Evolutionary conservation across 345 rosid species (phyloP).

Genomic region (Odontarrhena argentea): DNA sequence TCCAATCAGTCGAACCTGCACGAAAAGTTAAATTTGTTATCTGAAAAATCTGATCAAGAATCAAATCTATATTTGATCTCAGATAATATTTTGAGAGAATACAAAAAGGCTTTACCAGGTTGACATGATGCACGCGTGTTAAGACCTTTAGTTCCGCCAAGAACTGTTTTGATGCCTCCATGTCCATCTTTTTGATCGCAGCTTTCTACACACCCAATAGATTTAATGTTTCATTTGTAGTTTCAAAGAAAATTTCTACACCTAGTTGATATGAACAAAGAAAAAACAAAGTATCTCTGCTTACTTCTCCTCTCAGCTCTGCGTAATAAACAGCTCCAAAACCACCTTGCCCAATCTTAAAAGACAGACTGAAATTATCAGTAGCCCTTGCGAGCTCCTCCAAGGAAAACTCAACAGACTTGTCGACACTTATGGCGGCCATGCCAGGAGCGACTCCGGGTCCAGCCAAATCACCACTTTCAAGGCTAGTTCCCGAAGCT

Average conservation of each 20-base stretch:
- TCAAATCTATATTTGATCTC: not conserved
- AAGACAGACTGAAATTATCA: constrained; percentile 77
- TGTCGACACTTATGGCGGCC: constrained; percentile 74
- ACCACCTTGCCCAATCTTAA: constrained; percentile 93
- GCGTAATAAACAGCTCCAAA: constrained; percentile 93
- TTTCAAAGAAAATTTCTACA: not conserved
- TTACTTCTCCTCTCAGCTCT: constrained; percentile 90
- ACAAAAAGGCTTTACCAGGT: constrained; percentile 62
- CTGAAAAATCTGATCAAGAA: not conserved
- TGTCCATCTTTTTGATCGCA: constrained; percentile 98
- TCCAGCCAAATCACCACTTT: constrained; percentile 39
- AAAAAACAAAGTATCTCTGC: constrained; percentile 26
- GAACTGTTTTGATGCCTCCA: constrained; percentile 93
- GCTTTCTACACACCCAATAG: constrained; percentile 59
- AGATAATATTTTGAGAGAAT: constrained; percentile 8
- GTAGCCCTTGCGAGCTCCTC: constrained; percentile 94
- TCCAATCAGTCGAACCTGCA: constrained; percentile 89
- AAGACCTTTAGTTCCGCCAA: constrained; percentile 92
- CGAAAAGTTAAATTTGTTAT: not conserved
- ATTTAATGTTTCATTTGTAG: constrained; percentile 6
- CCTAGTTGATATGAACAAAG: constrained; percentile 15
- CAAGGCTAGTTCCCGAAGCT: constrained; percentile 39
- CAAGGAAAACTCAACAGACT: constrained; percentile 81
- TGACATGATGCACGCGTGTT: constrained; percentile 91
- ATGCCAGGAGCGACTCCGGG: constrained; percentile 48